Percentiles rank a stretch among this genome's conserved stretches.
Evolutionary conservation across 495 filamentous ascomycete species (phyloP).

Genomic region (Xylaria scruposa): DNA sequence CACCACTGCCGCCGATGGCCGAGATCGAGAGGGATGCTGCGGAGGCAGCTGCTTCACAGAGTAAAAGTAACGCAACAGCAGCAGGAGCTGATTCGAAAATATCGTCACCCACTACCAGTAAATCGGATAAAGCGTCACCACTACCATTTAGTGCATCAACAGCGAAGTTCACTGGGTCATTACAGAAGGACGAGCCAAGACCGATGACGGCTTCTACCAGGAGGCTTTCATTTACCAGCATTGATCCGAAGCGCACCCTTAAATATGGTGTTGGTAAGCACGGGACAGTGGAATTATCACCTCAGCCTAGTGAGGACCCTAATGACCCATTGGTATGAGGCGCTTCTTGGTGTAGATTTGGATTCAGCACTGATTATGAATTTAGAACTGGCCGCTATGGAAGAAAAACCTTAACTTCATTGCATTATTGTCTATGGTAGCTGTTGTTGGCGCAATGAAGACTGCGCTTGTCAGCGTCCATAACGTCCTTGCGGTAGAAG

Average conservation of each 20-base stretch:
- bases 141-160: constrained; percentile 25
- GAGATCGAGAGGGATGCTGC: constrained; percentile 28
- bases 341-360: not conserved
- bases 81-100: constrained; percentile 25
- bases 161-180: constrained; percentile 25
- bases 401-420: constrained; percentile 55
- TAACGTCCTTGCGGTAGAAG: constrained; percentile 46
- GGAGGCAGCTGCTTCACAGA: not conserved
- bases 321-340: constrained; percentile 56
- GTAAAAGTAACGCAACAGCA: not conserved
- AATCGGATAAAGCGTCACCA: constrained; percentile 21
- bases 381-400: constrained; percentile 57
- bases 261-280: constrained; percentile 56
- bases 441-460: constrained; percentile 54
- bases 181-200: constrained; percentile 34
- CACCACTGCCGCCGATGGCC: constrained; percentile 35
- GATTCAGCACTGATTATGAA: not conserved
- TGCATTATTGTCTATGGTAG: constrained; percentile 50
- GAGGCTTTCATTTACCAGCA: constrained; percentile 45
- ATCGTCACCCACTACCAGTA: constrained; percentile 13
- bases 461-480: constrained; percentile 58
- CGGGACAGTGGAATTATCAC: constrained; percentile 52
- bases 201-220: constrained; percentile 44
- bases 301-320: constrained; percentile 55
- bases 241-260: constrained; percentile 45